phyloP scores from a whole-genome alignment of 345 rosid species.

The Camelina laxa region DNA sequence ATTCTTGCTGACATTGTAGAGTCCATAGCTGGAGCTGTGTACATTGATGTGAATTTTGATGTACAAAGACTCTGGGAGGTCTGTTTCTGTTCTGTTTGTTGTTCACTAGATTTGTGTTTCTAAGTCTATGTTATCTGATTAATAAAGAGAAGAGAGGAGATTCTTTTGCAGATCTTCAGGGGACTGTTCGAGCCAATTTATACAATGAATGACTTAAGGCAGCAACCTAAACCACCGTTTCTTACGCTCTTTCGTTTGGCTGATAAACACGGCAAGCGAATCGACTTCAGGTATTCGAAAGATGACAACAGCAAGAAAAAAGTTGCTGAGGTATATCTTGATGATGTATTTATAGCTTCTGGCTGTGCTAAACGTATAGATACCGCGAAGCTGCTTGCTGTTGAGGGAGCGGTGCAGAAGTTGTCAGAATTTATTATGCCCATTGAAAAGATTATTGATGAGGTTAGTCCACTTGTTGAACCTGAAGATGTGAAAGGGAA shows the following conservation, averaged over 20 bases:
- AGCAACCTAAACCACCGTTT: constrained; percentile 45
- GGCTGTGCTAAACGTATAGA: constrained; percentile 51
- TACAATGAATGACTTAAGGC: constrained; percentile 33
- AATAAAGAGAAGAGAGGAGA: background rate
- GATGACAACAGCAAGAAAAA: constrained; percentile 16
- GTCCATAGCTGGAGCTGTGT: constrained; percentile 61
- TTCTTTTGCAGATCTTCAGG: constrained; percentile 49
- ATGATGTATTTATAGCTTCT: constrained; percentile 53
- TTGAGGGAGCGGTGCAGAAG: constrained; percentile 50
- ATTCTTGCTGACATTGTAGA: constrained; percentile 68
- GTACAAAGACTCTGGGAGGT: constrained; percentile 67
- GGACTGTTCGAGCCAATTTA: constrained; percentile 65
- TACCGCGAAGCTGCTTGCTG: constrained; percentile 61
- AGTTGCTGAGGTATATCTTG: constrained; percentile 53
- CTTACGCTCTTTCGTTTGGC: constrained; percentile 52
- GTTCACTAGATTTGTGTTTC: background rate
- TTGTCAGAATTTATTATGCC: constrained; percentile 35
- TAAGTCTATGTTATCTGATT: background rate
- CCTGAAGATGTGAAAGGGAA: background rate
- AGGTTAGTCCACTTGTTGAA: background rate
- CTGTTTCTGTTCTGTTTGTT: constrained; percentile 4
- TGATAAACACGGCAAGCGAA: constrained; percentile 55
- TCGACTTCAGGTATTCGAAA: constrained; percentile 51
- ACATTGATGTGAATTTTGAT: constrained; percentile 42
- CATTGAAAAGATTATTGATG: background rate